Percentiles rank a stretch among this genome's conserved stretches.
Conservation (phyloP, 176 grass and related monocot species). For the Aegilops tauschii region DNA sequence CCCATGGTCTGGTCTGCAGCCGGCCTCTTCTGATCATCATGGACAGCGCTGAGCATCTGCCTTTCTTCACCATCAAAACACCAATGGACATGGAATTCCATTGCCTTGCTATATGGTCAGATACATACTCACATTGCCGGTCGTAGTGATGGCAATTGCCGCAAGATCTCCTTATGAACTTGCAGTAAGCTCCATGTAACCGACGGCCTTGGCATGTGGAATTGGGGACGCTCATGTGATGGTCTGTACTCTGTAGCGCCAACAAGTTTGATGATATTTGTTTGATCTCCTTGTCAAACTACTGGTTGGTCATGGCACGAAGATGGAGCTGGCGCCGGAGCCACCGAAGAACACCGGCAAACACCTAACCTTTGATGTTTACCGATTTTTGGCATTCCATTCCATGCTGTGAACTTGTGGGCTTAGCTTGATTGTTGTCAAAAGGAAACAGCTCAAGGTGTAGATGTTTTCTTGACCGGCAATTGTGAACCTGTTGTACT, state of each 20-base stretch:
- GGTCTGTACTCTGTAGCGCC: not conserved
- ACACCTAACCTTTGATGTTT: not conserved
- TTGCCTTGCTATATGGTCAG: not conserved
- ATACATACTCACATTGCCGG: not conserved
- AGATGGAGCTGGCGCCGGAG: not conserved
- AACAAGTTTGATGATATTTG: not conserved
- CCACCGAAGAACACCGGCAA: not conserved
- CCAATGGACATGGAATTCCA: not conserved
- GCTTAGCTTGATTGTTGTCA: not conserved
- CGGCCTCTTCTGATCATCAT: not conserved
- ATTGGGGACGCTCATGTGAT: not conserved
- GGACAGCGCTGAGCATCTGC: not conserved
- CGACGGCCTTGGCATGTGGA: no score
- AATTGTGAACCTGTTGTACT: no score
- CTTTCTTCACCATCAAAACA: not conserved
- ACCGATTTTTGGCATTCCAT: no score
- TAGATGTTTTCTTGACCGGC: not conserved
- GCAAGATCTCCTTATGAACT: not conserved
- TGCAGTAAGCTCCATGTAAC: not conserved
- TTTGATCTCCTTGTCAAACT: not conserved
- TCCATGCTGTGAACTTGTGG: not conserved
- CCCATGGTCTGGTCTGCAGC: not conserved
- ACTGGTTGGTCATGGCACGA: no score
- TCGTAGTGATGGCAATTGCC: not conserved
- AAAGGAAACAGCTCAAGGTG: not conserved